phyloP scores from a whole-genome alignment of 345 rosid genomes.

The Brassica juncea region DNA sequence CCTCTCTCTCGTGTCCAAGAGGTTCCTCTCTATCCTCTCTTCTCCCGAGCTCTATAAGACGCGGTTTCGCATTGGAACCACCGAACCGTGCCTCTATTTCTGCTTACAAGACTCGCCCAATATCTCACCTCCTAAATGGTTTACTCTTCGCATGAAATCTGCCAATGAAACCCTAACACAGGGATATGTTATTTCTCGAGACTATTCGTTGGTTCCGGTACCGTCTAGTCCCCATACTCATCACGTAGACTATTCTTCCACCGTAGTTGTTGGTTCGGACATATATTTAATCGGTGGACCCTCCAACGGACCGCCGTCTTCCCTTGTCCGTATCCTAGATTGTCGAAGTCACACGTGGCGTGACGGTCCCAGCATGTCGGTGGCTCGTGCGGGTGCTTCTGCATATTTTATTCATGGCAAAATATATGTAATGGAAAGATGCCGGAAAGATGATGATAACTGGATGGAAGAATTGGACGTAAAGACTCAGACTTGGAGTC shows the following conservation, averaged over 20 bases:
- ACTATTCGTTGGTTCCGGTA: slow-evolving; percentile 3
- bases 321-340: background rate
- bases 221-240: background rate
- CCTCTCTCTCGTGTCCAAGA: slow-evolving; percentile 61
- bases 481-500: background rate
- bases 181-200: background rate
- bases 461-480: background rate
- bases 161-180: background rate
- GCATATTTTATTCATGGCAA: background rate
- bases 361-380: background rate
- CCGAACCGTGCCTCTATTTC: background rate
- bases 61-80: background rate
- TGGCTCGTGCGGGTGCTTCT: background rate
- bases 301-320: background rate
- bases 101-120: background rate
- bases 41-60: background rate
- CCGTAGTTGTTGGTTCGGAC: slow-evolving; percentile 49
- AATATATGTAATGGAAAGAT: background rate
- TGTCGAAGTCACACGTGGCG: background rate
- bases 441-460: background rate
- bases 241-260: background rate
- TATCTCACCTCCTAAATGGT: background rate
- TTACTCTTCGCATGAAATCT: background rate
- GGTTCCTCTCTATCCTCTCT: slow-evolving; percentile 50
- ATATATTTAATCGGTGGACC: slow-evolving; percentile 65